Conservation (phyloP, 1,284 basidiomycete species). For the Moesziomyces antarcticus region DNA sequence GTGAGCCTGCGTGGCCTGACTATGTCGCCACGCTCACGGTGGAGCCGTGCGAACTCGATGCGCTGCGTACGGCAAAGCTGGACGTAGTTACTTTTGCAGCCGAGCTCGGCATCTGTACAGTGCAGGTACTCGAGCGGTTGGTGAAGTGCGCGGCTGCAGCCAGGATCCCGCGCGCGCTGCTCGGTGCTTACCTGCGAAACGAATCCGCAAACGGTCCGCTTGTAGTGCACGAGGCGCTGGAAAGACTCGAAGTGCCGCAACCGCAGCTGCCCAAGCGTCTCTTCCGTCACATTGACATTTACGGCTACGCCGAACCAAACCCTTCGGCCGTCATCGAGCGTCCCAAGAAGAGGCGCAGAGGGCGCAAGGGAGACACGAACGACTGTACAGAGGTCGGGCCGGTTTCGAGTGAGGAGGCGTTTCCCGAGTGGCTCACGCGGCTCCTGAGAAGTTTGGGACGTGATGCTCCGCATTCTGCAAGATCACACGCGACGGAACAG, state of each 20-base stretch:
- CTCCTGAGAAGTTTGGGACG: conserved; percentile 1
- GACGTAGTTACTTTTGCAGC: conserved; percentile 25
- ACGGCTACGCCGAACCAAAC: background rate
- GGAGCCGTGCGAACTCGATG: conserved; percentile 1
- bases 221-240: background rate
- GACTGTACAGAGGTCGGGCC: background rate
- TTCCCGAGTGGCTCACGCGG: conserved; percentile 2
- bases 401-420: background rate
- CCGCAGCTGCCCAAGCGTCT: conserved; percentile 29
- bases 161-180: conserved; percentile 4
- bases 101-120: conserved; percentile 22
- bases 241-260: background rate
- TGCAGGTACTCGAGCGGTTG: conserved; percentile 11
- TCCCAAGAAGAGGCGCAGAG: conserved; percentile 13
- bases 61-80: background rate
- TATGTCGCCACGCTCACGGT: background rate
- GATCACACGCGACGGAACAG: background rate
- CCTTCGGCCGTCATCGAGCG: background rate
- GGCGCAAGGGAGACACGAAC: background rate
- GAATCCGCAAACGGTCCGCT: background rate
- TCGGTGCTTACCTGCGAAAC: background rate
- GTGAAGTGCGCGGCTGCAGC: conserved; percentile 1
- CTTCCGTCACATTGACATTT: conserved; percentile 26
- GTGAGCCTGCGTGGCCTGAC: conserved; percentile 1
- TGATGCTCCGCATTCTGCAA: background rate